Evolutionary conservation across 129 eudicot genomes (phyloP), one percentile per base, ranked within the genome.

Genomic region (Saussurea involucrata): DNA sequence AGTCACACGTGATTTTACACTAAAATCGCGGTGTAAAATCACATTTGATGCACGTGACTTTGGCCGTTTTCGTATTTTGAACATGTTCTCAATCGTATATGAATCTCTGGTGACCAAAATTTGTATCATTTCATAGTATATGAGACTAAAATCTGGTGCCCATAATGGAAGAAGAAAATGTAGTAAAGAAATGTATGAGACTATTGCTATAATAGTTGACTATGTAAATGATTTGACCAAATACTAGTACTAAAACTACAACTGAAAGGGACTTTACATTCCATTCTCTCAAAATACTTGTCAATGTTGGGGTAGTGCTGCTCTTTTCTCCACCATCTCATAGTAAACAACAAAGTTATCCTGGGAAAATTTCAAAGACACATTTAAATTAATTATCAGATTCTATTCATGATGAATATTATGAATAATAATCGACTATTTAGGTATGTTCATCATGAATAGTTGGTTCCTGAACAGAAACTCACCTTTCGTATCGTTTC

Each of bases 331-430:
- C 87, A 94, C 61, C 88, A 72, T 46, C 63, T 94, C 98, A 73
- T 94, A 94, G 64, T 91, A 85, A 27, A 94, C 36, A 34, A 94
- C 92, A 61, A 89, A 94, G 73, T 91, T 94, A 44, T 94, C 98
- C 98, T 94, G 98, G 85, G 89, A 11, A 40, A 40, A 40, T 40
- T 40, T 40, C 49, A 40, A 40, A 40, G 10, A 10, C 49, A 40
- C 49, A 40, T n/a, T n/a, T 2, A 40, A 40, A 40, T 40, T 15
- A 40, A 40, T 40, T 27, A 27, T 1, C 40, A 34, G 21, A 53
- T 53, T 53, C 61, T 4, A 32, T 32, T 32, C 36, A 32, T 32
- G 36, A 32, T 32, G 49, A 40, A 40, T 11, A 40, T 37, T 12
- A 40, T 36, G 42, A 10, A 40, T 11, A 11, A 40, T 40, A 12